phyloP scores from a whole-genome alignment of 352 stramenopile species.

The Phytophthora cactorum region DNA sequence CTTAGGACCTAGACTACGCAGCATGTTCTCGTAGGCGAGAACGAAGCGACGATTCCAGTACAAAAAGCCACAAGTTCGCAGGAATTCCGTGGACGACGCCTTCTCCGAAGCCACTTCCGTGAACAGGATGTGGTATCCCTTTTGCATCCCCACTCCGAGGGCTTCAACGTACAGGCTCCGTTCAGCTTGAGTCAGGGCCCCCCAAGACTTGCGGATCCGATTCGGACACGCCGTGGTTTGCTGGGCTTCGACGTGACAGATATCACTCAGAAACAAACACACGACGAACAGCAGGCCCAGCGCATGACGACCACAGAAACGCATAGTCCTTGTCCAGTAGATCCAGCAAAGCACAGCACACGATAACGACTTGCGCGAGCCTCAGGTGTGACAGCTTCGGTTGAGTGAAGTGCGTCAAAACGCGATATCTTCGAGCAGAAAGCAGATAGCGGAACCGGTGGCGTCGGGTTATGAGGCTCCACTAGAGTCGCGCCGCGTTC shows the following conservation, averaged over 20 bases:
- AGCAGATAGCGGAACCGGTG: constrained; percentile 1
- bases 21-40: constrained; percentile 79
- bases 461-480: background rate
- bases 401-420: constrained; percentile 5
- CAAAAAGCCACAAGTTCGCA: constrained; percentile 60
- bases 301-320: constrained; percentile 7
- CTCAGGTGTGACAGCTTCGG: background rate
- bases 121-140: constrained; percentile 63
- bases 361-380: constrained; percentile 1
- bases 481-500: constrained; percentile 7
- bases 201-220: constrained; percentile 39
- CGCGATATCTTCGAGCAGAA: constrained; percentile 3
- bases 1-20: constrained; percentile 60
- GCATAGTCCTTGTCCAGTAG: constrained; percentile 7
- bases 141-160: constrained; percentile 44
- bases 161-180: constrained; percentile 44
- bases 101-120: constrained; percentile 58
- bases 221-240: constrained; percentile 6
- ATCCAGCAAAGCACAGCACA: background rate
- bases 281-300: constrained; percentile 18
- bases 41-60: constrained; percentile 79
- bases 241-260: constrained; percentile 10
- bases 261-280: constrained; percentile 17
- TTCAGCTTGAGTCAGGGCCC: constrained; percentile 32
- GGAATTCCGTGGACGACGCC: constrained; percentile 43